These are phyloP conservation scores for Ligustrum vulgare DNA, from an alignment of 257 asterid species.

Conservation along the genomic window DNA sequence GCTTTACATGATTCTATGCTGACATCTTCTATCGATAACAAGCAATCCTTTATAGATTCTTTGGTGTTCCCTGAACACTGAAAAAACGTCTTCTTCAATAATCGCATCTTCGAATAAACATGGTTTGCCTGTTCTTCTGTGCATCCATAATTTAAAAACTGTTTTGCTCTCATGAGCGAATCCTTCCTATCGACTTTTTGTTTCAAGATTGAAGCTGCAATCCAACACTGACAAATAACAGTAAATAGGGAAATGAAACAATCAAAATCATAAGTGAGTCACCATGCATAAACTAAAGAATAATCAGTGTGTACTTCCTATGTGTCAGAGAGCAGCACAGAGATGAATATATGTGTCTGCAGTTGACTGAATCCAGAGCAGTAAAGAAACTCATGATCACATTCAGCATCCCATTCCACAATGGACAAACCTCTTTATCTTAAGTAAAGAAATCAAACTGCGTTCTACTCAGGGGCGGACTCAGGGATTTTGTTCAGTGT, in stretches of 20 bases:
- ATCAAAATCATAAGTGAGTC: not conserved
- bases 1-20: not conserved
- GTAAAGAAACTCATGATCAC: not conserved
- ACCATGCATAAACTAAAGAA: not conserved
- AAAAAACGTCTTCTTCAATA: slow-evolving; percentile 28
- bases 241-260: not conserved
- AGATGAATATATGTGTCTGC: not conserved
- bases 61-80: slow-evolving; percentile 23
- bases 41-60: slow-evolving; percentile 1
- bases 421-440: not conserved
- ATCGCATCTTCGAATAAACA: slow-evolving; percentile 32
- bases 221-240: slow-evolving; percentile 40
- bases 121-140: slow-evolving; percentile 31
- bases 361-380: not conserved
- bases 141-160: slow-evolving; percentile 36
- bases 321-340: not conserved
- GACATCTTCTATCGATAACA: not conserved
- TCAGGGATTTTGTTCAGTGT: too few relatives aligned
- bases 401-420: not conserved
- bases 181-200: slow-evolving; percentile 29
- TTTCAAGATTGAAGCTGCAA: slow-evolving; percentile 40
- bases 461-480: too few relatives aligned
- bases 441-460: not conserved
- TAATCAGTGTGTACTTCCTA: too few relatives aligned
- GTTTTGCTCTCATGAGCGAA: slow-evolving; percentile 30